Base-by-base conservation (phyloP, 352 stramenopile species). In the Discostella stelligera region DNA sequence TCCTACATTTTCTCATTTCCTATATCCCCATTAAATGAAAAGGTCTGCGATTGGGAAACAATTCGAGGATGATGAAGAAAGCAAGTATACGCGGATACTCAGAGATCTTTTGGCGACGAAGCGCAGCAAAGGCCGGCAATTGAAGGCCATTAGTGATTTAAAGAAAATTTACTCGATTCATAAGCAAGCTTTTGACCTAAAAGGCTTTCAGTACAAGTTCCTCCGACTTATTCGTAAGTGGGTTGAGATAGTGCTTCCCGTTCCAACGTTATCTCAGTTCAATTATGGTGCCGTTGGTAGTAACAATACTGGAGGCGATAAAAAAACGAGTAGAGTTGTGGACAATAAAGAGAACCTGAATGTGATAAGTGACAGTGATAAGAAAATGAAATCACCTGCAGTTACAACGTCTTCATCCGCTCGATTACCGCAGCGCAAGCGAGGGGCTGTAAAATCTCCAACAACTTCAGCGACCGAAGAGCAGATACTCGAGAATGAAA, bases 191-290 rank as follows among this genome's bases (percentile, higher is more conserved):
- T 84, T 84, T 68, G 71, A 84, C 53, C 39, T 84, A 2, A 64
- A 67, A 18, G 62, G 39, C 30, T 79, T 84, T 48, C 77, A 84
- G 56, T 7, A 13, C 44, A 74, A 67, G 18, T 78, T 81, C 65
- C 27, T 79, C n/a, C 50, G 71, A 49, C 39, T 81, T 7, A 79
- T 84, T 54, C 66, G 77, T 48, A 50, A 55, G 25, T 84, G 77
- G 77, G 41, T 44, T n/a, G 39, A 75, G 0, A 39, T 79, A 18
- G 71, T 79, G 16, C 72, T 84, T 39, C 77, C 77, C 20, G n/a
- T 79, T 52, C 66, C 77, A 55, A 64, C 61, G 52, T 41, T 84
- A 30, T 63, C 58, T 14, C 64, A 71, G 39, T 77, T 75, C 3
- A 59, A 70, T 16, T 80, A 80, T 65, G 68, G 71, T 13, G 58